Evolutionary conservation across 176 grass and related monocot genomes (phyloP).

Genomic region (Sorghum bicolor): DNA sequence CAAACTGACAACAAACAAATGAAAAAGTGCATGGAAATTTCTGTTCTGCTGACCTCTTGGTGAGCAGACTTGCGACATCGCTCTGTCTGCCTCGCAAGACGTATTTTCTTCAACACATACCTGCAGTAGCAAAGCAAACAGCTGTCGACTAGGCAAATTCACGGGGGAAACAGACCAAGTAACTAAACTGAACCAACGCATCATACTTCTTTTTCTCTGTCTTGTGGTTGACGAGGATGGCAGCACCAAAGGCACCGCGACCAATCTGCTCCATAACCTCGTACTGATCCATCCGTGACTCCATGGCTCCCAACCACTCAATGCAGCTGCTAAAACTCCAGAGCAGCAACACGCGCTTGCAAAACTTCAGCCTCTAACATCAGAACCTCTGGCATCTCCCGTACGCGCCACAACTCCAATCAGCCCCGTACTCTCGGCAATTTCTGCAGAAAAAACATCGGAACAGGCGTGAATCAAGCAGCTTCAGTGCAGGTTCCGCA

Average conservation of each 20-base stretch:
- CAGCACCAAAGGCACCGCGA: constrained; percentile 91
- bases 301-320: constrained; percentile 52
- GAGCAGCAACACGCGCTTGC: background rate
- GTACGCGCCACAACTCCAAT: background rate
- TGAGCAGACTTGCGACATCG: constrained; percentile 93
- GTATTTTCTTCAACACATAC: constrained; percentile 97
- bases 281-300: constrained; percentile 96
- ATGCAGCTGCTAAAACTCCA: background rate
- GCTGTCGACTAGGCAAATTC: constrained; percentile 19
- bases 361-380: background rate
- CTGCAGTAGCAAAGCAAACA: constrained; percentile 47
- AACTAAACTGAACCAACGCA: constrained; percentile 2
- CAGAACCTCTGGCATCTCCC: background rate
- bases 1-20: background rate
- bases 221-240: constrained; percentile 99
- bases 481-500: background rate
- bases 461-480: background rate
- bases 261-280: constrained; percentile 99
- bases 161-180: constrained; percentile 14
- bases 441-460: constrained; percentile 12
- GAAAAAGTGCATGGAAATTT: background rate
- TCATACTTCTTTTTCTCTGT: constrained; percentile 88
- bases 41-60: constrained; percentile 65
- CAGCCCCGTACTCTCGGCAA: background rate
- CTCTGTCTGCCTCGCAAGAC: constrained; percentile 88